phyloP scores from a whole-genome alignment of 176 grass and related monocot species.

The Sorghum bicolor region Sorghum_bicolor_NCBIv3 NC_012871.2:13778501-13779000 shows the following conservation, averaged over 20 bases:
- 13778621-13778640: no score
- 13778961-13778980: constrained; percentile 58
- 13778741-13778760: constrained; percentile 28
- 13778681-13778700: no score
- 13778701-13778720: no score
- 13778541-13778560: no score
- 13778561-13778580: no score
- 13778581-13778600: no score
- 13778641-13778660: no score
- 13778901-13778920: constrained; percentile 70
- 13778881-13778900: constrained; percentile 67
- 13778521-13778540: no score
- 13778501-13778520: no score
- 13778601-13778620: no score
- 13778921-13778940: constrained; percentile 40
- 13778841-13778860: constrained; percentile 63
- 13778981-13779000: background rate
- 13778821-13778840: constrained; percentile 35
- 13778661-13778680: no score
- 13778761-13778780: constrained; percentile 55
- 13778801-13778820: constrained; percentile 43
- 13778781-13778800: constrained; percentile 47
- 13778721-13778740: no score
- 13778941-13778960: constrained; percentile 71
- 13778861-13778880: constrained; percentile 59